Evolutionary conservation across 1,284 basidiomycete genomes (phyloP).

Genomic region (Microbotryum violaceum): DNA sequence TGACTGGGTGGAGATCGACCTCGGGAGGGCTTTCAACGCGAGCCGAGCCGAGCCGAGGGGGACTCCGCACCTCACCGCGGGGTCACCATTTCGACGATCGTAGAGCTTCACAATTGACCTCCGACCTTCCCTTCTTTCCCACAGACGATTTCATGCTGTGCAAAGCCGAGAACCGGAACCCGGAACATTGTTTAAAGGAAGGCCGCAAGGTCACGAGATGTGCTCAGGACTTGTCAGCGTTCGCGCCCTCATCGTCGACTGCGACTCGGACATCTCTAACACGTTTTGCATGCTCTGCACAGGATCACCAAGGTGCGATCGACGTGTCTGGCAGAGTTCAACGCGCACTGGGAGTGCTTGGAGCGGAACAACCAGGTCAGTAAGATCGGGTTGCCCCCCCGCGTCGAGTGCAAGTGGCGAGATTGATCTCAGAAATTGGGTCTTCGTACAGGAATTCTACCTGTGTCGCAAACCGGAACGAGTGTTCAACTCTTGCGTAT

Average conservation of each 20-base stretch:
- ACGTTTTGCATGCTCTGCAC: background rate
- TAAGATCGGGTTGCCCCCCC: slow-evolving; percentile 10
- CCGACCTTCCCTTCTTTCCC: background rate
- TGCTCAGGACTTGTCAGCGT: slow-evolving; percentile 80
- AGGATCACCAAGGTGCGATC: slow-evolving; percentile 91
- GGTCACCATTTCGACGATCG: too few species aligned
- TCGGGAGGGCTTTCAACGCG: background rate
- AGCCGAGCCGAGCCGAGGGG: background rate
- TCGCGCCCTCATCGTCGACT: slow-evolving; percentile 4
- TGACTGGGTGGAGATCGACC: too few species aligned
- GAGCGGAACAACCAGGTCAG: slow-evolving; percentile 90
- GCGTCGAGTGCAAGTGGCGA: background rate
- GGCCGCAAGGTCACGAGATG: slow-evolving; percentile 93
- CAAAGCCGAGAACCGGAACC: slow-evolving; percentile 83
- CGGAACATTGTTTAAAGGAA: slow-evolving; percentile 90
- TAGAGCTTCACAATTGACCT: too few species aligned
- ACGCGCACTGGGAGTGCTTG: slow-evolving; percentile 90
- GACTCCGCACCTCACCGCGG: background rate
- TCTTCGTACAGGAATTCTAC: slow-evolving; percentile 64
- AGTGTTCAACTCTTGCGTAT: slow-evolving; percentile 87
- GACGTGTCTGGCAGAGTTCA: slow-evolving; percentile 80
- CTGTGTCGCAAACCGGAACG: slow-evolving; percentile 85
- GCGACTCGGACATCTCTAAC: background rate
- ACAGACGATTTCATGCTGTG: slow-evolving; percentile 99
- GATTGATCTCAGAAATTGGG: too few species aligned